These are phyloP conservation scores for Eutypella sp. DNA, from an alignment of 2,329 filamentous ascomycete genomes.

Conservation along the genomic window DNA sequence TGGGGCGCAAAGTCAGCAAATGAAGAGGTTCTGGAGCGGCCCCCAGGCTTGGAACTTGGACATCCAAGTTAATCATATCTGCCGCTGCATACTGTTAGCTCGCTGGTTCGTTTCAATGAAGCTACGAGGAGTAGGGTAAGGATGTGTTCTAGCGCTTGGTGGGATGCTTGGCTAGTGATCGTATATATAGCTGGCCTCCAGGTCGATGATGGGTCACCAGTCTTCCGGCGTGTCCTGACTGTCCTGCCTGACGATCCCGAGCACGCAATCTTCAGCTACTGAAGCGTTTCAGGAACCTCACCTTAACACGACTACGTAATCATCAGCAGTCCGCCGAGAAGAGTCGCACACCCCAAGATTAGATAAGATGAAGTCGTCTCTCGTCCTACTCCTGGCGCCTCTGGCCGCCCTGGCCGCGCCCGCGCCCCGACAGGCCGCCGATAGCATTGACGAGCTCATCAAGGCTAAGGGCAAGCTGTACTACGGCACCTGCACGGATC, in stretches of 20 bases:
- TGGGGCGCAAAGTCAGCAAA: neutral
- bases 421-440: constrained; percentile 33
- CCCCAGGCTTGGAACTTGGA: neutral
- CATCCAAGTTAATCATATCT: neutral
- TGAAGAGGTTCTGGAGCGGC: neutral
- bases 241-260: neutral
- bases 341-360: constrained; percentile 7
- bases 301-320: neutral
- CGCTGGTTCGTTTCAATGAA: neutral
- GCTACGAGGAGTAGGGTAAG: too few relatives aligned
- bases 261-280: neutral
- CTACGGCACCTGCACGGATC: constrained; percentile 54
- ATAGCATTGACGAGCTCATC: constrained; percentile 51
- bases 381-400: constrained; percentile 32
- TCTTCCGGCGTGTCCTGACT: neutral
- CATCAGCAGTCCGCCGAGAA: neutral
- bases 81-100: neutral
- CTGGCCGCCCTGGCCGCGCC: constrained; percentile 29
- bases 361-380: constrained; percentile 24
- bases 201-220: neutral
- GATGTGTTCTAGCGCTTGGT: too few relatives aligned
- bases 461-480: constrained; percentile 62
- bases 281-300: too few relatives aligned
- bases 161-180: neutral
- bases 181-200: neutral